phyloP scores from a whole-genome alignment of 805 yeast species.

The Candida lessepsii region DNA sequence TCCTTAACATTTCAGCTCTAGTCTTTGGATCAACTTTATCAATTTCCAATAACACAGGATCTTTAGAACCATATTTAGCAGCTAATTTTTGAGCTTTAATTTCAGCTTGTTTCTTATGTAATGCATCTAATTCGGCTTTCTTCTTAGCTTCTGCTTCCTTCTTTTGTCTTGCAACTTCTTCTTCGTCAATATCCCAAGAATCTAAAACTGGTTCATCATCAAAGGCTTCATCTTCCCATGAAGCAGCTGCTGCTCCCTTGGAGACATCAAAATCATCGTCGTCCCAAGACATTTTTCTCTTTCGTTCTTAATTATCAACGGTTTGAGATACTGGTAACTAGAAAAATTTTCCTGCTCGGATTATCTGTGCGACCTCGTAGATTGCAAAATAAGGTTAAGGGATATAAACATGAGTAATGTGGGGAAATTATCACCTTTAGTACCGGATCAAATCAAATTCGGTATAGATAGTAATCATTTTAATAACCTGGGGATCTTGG shows the following conservation, averaged over 20 bases:
- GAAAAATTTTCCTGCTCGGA: neutral
- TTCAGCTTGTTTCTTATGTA: constrained; percentile 42
- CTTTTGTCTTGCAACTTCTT: constrained; percentile 57
- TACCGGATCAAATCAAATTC: constrained; percentile 1
- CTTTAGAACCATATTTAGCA: constrained; percentile 32
- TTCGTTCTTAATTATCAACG: too few relatives aligned
- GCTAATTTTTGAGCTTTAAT: constrained; percentile 50
- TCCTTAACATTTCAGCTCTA: constrained; percentile 68
- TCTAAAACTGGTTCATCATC: constrained; percentile 74
- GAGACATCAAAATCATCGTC: constrained; percentile 83
- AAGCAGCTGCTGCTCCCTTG: constrained; percentile 52
- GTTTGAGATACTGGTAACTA: too few relatives aligned
- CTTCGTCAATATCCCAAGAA: constrained; percentile 86
- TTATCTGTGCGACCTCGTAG: neutral
- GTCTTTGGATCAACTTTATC: constrained; percentile 72
- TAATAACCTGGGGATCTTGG: constrained; percentile 13
- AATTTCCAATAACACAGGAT: constrained; percentile 49
- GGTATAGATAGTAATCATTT: constrained; percentile 14
- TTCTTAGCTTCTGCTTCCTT: constrained; percentile 41
- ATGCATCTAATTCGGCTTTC: constrained; percentile 44
- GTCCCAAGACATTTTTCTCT: constrained; percentile 56
- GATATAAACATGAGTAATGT: constrained; percentile 1
- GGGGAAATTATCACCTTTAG: neutral
- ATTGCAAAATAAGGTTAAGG: constrained; percentile 3
- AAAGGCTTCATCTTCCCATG: constrained; percentile 83